Evolutionary conservation across 768 basidiomycete species (phyloP).

Genomic region (Leccinum sublutescens): DNA sequence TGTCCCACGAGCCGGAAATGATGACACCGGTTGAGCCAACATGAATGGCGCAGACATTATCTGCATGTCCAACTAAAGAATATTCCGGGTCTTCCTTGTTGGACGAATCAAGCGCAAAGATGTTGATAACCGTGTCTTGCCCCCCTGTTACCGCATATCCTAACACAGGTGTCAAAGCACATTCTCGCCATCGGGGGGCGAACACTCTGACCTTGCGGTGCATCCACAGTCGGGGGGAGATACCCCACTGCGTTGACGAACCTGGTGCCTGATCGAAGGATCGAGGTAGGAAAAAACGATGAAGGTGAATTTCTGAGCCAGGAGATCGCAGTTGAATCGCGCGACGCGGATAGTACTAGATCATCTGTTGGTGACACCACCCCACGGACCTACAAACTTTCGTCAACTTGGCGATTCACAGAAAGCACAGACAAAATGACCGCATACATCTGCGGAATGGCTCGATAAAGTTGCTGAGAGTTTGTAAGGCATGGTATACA

Average conservation of each 20-base stretch:
- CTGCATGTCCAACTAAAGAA: conserved; percentile 83
- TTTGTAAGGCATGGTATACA: conserved; percentile 62
- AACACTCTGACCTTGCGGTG: conserved; percentile 59
- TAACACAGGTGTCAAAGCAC: conserved; percentile 32
- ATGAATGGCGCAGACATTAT: conserved; percentile 87
- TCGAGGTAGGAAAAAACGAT: conserved; percentile 52
- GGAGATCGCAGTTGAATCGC: conserved; percentile 86
- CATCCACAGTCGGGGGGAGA: conserved; percentile 63
- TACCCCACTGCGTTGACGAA: conserved; percentile 83
- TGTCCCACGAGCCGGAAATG: conserved; percentile 97
- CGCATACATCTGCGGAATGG: conserved; percentile 72
- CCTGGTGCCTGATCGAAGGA: conserved; percentile 64
- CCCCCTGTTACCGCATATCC: conserved; percentile 87
- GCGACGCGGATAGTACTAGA: conserved; percentile 84
- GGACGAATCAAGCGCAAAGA: conserved; percentile 62
- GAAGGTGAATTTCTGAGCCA: conserved; percentile 62
- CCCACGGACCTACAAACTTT: conserved; percentile 67
- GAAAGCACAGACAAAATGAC: conserved; percentile 4
- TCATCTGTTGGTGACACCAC: conserved; percentile 73
- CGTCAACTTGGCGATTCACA: conserved; percentile 11
- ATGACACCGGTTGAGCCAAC: conserved; percentile 68
- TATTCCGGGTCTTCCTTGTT: conserved; percentile 72
- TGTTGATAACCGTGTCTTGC: conserved; percentile 84
- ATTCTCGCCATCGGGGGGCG: neutral
- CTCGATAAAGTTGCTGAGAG: conserved; percentile 69